Evolutionary conservation across 106 monocot genomes (phyloP).

Genomic region (Allium fistulosum): DNA sequence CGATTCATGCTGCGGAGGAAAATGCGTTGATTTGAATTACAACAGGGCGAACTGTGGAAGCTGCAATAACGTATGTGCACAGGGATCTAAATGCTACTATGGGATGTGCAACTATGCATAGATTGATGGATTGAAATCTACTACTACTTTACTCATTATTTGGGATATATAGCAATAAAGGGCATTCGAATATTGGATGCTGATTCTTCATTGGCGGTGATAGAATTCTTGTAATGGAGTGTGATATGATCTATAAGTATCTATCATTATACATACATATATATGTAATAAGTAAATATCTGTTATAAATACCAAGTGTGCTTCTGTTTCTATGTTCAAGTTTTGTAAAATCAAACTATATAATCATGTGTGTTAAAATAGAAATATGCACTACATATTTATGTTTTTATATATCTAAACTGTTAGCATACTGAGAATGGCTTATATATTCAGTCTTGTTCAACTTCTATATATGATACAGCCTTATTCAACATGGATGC

Average conservation of each 20-base stretch:
- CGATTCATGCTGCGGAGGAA: constrained; percentile 17
- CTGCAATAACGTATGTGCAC: constrained; percentile 6
- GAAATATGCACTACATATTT: neutral
- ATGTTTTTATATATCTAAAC: neutral
- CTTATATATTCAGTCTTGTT: no score
- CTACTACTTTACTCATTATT: neutral
- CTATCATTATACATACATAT: neutral
- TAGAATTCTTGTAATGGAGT: neutral
- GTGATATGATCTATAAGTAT: neutral
- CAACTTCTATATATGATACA: no score
- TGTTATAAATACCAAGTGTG: neutral
- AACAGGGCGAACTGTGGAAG: constrained; percentile 9
- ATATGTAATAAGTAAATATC: neutral
- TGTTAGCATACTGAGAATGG: neutral
- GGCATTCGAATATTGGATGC: neutral
- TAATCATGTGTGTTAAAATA: neutral
- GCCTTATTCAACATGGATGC: no score
- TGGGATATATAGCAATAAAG: constrained; percentile 1
- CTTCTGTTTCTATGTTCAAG: neutral
- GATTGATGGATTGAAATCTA: neutral
- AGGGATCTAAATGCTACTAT: constrained; percentile 5
- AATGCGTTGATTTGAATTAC: constrained; percentile 10
- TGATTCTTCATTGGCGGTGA: neutral
- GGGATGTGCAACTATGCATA: constrained; percentile 23
- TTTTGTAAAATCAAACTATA: neutral